A percentile compares a stretch with the other conserved stretches of the same genome.
Evolutionary conservation across 2,329 filamentous ascomycete species (phyloP).

Genomic region (Fusarium penzigii): DNA sequence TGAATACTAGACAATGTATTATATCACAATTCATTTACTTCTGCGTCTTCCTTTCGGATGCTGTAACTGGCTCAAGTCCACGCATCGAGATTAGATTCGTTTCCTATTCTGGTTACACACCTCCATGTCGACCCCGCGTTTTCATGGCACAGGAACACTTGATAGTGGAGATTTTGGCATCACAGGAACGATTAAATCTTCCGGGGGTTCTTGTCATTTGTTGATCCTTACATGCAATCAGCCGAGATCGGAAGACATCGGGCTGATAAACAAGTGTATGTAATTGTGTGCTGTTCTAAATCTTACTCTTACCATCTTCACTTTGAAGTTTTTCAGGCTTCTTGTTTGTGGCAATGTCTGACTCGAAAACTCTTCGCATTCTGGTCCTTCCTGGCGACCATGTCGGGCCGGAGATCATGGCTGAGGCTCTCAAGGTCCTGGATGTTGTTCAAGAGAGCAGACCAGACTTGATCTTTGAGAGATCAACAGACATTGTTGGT

Average conservation of each 20-base stretch:
- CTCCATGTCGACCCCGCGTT: neutral
- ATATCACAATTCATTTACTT: neutral
- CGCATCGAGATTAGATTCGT: no score
- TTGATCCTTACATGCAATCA: neutral
- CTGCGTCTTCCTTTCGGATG: neutral
- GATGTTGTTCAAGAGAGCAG: slow-evolving; percentile 39
- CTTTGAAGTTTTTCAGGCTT: neutral
- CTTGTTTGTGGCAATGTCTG: slow-evolving; percentile 1
- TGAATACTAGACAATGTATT: neutral
- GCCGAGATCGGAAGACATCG: neutral
- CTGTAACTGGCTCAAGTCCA: no score
- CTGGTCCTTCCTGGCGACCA: slow-evolving; percentile 49
- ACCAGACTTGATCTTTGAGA: slow-evolving; percentile 32
- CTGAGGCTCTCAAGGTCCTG: slow-evolving; percentile 48
- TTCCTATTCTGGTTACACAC: no score
- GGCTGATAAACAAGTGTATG: no score
- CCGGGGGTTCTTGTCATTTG: neutral
- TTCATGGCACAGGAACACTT: neutral
- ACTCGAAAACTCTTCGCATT: slow-evolving; percentile 29
- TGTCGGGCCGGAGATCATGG: slow-evolving; percentile 48
- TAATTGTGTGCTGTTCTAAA: neutral
- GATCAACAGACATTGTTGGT: slow-evolving; percentile 31
- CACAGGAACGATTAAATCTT: neutral
- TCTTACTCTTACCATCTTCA: neutral
- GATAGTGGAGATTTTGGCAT: neutral